Evolutionary conservation across 148 eudicot species (phyloP), one percentile per base, ranked within the genome.

Genomic region (Fallopia convolvulus): DNA sequence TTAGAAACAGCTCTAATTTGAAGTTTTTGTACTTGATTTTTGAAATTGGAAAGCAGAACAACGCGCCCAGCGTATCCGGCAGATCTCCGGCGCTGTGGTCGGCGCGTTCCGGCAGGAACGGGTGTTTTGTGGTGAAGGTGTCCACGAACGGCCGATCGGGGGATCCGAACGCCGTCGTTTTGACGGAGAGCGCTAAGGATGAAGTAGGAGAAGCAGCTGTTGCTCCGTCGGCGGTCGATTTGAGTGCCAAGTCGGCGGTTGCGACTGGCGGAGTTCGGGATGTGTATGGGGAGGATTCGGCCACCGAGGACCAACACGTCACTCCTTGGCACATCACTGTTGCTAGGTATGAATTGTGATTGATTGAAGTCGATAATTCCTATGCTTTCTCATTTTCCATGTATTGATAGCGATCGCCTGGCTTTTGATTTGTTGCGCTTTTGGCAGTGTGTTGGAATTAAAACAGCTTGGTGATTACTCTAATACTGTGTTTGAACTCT

Each of bases 301-400:
- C 93, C 87, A 84, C 91, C 23, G 96, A 92, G 86, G 99, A 94
- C 60, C 92, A 90, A 52, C 77, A 74, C 40, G 84, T 92, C 50
- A 94, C 99, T 2, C 99, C 99, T 78, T 92, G 97, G 99, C 72
- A 93, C 41, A 84, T 91, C 74, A 88, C 94, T 11, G 99, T 94
- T 75, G 99, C 99, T 44, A 94, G 99, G 99, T 94, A 83, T 53
- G 47, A 9, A 44, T 7, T 44, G 8, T 44, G 47, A 44, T 44
- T 44, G 93, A 92, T 47, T 92, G 91, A 20, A 92, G 80, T 89
- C 36, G 95, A 92, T 86, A 95, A 92, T 61, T 91, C 86, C 61
- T 75, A 74, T 47, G 83, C 53, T 83, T 70, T 44, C 40, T 40
- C 23, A 88, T 56, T 89, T 91, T 3, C 95, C 93, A 77, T 92